phyloP scores from a whole-genome alignment of 495 filamentous ascomycete genomes.

The Annulohypoxylon nitens region DNA sequence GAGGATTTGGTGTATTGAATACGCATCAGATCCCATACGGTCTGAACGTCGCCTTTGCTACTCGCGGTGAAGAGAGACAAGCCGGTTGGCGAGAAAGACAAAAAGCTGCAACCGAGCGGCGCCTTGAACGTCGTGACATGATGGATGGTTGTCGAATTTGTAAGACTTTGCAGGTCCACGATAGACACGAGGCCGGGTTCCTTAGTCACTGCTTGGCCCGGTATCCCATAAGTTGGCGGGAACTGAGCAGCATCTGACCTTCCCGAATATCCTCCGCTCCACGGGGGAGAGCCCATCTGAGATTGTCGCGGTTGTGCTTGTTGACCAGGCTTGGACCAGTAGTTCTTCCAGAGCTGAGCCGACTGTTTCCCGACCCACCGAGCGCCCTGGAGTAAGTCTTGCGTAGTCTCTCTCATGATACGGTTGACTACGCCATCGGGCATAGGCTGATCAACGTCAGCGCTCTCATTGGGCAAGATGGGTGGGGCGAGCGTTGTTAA shows the following conservation, averaged over 20 bases:
- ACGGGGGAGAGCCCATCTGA: conserved; percentile 55
- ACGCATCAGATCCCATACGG: conserved; percentile 93
- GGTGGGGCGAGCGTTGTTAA: conserved; percentile 78
- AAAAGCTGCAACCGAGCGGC: conserved; percentile 87
- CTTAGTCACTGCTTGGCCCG: conserved; percentile 62
- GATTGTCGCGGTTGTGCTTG: conserved; percentile 58
- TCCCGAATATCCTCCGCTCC: conserved; percentile 53
- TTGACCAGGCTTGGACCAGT: conserved; percentile 76
- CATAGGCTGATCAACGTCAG: conserved; percentile 81
- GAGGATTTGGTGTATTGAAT: conserved; percentile 68
- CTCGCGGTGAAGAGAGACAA: conserved; percentile 88
- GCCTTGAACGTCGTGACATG: conserved; percentile 84
- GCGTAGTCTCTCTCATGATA: conserved; percentile 86
- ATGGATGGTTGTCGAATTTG: conserved; percentile 64
- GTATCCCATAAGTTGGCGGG: conserved; percentile 78
- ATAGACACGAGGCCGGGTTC: conserved; percentile 88
- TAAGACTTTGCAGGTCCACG: conserved; percentile 76
- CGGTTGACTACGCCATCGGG: conserved; percentile 86
- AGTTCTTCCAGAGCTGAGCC: conserved; percentile 87
- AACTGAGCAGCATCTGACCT: conserved; percentile 66
- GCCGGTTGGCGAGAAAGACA: conserved; percentile 89
- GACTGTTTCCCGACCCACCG: conserved; percentile 90
- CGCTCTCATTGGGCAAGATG: conserved; percentile 78
- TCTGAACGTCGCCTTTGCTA: conserved; percentile 90
- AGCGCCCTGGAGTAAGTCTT: conserved; percentile 89